These are phyloP conservation scores for Kwoniella botswanensis DNA, from an alignment of 768 basidiomycete genomes.

Conservation along the genomic window DNA sequence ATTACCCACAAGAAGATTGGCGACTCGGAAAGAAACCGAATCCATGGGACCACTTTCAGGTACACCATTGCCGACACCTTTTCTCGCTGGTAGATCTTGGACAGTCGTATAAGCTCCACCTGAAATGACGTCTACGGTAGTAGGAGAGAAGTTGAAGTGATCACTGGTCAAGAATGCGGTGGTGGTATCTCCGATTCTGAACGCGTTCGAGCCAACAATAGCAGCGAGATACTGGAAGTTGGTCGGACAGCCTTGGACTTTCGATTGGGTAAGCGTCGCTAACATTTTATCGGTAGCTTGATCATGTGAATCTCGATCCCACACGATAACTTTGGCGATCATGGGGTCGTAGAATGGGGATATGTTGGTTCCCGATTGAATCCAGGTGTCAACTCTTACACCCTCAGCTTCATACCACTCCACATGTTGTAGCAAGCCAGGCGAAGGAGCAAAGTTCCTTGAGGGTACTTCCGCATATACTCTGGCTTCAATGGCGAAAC, in stretches of 20 bases:
- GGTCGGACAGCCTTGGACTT: slow-evolving; percentile 68
- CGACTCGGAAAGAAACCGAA: slow-evolving; percentile 64
- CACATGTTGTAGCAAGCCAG: slow-evolving; percentile 70
- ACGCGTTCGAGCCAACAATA: slow-evolving; percentile 60
- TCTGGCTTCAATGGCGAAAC: slow-evolving; percentile 66
- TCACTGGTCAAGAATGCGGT: slow-evolving; percentile 45
- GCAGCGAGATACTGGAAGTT: slow-evolving; percentile 65
- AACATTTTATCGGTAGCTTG: slow-evolving; percentile 63
- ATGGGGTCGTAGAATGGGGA: slow-evolving; percentile 60
- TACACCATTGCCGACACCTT: slow-evolving; percentile 64
- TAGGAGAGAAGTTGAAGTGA: slow-evolving; percentile 37
- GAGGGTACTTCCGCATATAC: slow-evolving; percentile 71
- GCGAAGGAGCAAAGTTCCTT: slow-evolving; percentile 65
- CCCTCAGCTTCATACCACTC: slow-evolving; percentile 55
- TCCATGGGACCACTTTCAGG: slow-evolving; percentile 74
- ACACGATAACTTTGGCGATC: slow-evolving; percentile 68
- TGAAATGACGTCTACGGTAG: slow-evolving; percentile 65
- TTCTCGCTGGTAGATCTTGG: slow-evolving; percentile 36
- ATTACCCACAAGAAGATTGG: slow-evolving; percentile 69
- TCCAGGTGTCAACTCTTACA: slow-evolving; percentile 61
- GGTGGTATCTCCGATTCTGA: slow-evolving; percentile 38
- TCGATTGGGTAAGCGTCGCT: slow-evolving; percentile 59
- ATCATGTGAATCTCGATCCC: slow-evolving; percentile 61
- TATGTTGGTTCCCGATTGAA: slow-evolving; percentile 61
- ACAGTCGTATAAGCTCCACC: slow-evolving; percentile 65